These are phyloP conservation scores for Aspergillus sp. DNA, from an alignment of 2,329 filamentous ascomycete genomes.

Conservation along the genomic window DNA sequence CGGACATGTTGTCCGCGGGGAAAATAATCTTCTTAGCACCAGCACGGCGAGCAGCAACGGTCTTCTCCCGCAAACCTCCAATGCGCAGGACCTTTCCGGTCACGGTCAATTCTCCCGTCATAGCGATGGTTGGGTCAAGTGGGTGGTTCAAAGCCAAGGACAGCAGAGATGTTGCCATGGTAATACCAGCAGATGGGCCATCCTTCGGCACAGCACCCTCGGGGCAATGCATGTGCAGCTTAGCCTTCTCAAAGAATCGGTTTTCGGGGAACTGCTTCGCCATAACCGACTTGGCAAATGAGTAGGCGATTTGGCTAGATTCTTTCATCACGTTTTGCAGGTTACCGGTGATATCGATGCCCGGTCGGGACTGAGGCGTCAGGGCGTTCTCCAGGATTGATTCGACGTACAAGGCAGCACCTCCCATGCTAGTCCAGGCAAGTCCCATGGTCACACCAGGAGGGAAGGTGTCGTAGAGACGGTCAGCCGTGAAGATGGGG, in stretches of 20 bases:
- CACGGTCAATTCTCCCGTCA: slow-evolving; percentile 96
- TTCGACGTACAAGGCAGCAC: slow-evolving; percentile 94
- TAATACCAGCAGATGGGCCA: slow-evolving; percentile 88
- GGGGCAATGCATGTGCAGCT: slow-evolving; percentile 92
- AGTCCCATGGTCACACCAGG: slow-evolving; percentile 96
- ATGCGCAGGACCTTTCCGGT: slow-evolving; percentile 96
- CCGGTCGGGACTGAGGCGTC: slow-evolving; percentile 70
- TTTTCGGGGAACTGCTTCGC: slow-evolving; percentile 84
- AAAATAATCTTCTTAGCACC: slow-evolving; percentile 94
- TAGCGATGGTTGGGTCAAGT: slow-evolving; percentile 84
- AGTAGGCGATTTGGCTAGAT: slow-evolving; percentile 92
- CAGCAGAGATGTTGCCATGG: slow-evolving; percentile 93
- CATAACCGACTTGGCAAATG: slow-evolving; percentile 88
- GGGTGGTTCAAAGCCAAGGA: slow-evolving; percentile 78
- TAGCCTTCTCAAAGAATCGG: slow-evolving; percentile 93
- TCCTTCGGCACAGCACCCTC: slow-evolving; percentile 97
- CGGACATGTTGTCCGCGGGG: slow-evolving; percentile 90
- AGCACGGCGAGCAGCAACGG: slow-evolving; percentile 87
- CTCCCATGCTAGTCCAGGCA: slow-evolving; percentile 96
- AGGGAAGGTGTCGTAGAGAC: slow-evolving; percentile 90
- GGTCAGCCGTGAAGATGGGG: slow-evolving; percentile 91
- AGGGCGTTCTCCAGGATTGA: slow-evolving; percentile 88
- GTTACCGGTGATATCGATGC: slow-evolving; percentile 90
- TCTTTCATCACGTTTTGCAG: slow-evolving; percentile 98
- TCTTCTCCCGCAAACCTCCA: slow-evolving; percentile 93